Evolutionary conservation across 2,329 filamentous ascomycete species (phyloP).

Genomic region (Daldinia sp.): DNA sequence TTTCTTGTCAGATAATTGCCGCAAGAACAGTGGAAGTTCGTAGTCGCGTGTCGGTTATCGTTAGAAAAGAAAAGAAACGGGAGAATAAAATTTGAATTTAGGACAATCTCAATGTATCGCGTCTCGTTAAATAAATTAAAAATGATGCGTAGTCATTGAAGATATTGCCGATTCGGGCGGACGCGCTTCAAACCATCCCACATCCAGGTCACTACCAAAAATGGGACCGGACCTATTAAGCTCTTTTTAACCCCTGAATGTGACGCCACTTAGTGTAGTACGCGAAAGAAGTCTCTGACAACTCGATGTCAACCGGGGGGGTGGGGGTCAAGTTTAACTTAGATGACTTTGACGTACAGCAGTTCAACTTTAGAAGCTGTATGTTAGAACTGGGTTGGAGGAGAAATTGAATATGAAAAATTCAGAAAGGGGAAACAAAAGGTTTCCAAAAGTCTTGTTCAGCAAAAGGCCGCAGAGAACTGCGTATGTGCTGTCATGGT

Average conservation of each 20-base stretch:
- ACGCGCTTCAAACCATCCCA: slow-evolving; percentile 37
- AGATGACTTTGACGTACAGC: slow-evolving; percentile 12
- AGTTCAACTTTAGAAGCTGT: slow-evolving; percentile 3
- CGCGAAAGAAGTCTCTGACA: slow-evolving; percentile 22
- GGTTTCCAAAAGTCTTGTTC: slow-evolving; percentile 14
- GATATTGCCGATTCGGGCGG: slow-evolving; percentile 29
- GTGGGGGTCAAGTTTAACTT: slow-evolving; percentile 11
- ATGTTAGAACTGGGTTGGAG: slow-evolving; percentile 16
- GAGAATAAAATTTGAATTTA: not conserved
- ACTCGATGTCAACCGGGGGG: slow-evolving; percentile 17
- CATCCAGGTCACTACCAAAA: slow-evolving; percentile 27
- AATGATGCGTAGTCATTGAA: slow-evolving; percentile 22
- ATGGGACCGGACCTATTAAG: slow-evolving; percentile 35
- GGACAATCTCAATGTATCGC: slow-evolving; percentile 23
- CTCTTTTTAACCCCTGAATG: slow-evolving; percentile 41
- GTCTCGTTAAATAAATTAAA: slow-evolving; percentile 28
- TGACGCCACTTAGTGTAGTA: slow-evolving; percentile 31
- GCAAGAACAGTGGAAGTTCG: slow-evolving; percentile 6
- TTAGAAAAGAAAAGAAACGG: not conserved
- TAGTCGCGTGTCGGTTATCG: not conserved
- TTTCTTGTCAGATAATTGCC: not conserved
- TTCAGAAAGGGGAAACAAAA: slow-evolving; percentile 11
- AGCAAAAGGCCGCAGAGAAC: slow-evolving; percentile 8
- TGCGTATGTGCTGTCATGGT: slow-evolving; percentile 28
- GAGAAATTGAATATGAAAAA: slow-evolving; percentile 14